Conservation (phyloP, 768 basidiomycete genomes). For the Antrodiella citrinella region DNA sequence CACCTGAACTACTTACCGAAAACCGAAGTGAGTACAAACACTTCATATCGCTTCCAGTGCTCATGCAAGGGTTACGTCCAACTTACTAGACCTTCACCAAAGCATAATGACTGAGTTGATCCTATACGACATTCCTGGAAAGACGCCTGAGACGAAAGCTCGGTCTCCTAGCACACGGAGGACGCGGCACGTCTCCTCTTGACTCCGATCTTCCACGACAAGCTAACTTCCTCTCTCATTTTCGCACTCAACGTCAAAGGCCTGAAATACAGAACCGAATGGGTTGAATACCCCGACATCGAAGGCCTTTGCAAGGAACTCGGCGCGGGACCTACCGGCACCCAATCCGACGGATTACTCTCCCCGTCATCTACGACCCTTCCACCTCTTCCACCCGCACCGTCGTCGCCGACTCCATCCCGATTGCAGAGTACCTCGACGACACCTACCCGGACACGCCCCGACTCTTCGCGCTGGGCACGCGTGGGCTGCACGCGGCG, state of each 20-base stretch:
- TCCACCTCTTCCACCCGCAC: slow-evolving; percentile 25
- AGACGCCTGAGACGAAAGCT: too few species aligned
- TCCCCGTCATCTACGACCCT: slow-evolving; percentile 44
- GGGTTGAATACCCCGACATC: slow-evolving; percentile 48
- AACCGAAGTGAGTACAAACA: too few species aligned
- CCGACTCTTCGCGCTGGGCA: slow-evolving; percentile 30
- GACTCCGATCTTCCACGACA: too few species aligned
- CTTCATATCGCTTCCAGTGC: too few species aligned
- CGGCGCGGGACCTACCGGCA: slow-evolving; percentile 28
- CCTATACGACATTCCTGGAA: too few species aligned
- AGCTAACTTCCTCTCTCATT: slow-evolving; percentile 10
- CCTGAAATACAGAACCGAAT: slow-evolving; percentile 37
- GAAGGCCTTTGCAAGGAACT: slow-evolving; percentile 25
- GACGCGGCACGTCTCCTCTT: too few species aligned
- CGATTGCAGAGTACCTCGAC: slow-evolving; percentile 46
- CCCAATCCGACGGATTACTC: slow-evolving; percentile 30
- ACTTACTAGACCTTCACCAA: too few species aligned
- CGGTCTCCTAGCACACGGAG: too few species aligned
- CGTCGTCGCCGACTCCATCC: slow-evolving; percentile 28
- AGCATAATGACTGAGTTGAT: too few species aligned
- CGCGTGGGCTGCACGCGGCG: slow-evolving; percentile 31
- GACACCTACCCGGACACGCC: slow-evolving; percentile 37
- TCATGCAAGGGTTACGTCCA: too few species aligned
- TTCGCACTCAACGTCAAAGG: slow-evolving; percentile 32
- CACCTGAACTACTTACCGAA: too few species aligned